phyloP scores from a whole-genome alignment of 1,284 basidiomycete genomes.

The Rhodotorula sp. region DNA sequence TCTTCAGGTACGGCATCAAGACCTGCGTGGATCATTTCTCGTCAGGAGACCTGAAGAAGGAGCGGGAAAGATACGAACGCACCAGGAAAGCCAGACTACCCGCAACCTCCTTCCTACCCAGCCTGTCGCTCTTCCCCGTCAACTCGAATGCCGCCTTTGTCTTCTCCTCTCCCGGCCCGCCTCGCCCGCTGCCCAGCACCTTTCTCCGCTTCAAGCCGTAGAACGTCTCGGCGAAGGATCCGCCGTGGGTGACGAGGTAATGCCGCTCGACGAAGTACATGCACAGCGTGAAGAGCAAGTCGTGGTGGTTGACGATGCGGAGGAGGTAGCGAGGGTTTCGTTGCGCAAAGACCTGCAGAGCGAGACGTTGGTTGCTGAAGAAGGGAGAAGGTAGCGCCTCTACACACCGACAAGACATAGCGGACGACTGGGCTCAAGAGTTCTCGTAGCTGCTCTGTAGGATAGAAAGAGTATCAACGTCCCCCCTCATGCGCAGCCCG shows the following conservation, averaged over 20 bases:
- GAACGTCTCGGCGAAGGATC: slow-evolving; percentile 89
- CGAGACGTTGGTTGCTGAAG: not conserved
- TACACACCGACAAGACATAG: slow-evolving; percentile 80
- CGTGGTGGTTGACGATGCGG: slow-evolving; percentile 87
- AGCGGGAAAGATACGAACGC: not conserved
- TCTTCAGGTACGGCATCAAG: slow-evolving; percentile 81
- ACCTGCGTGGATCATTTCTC: slow-evolving; percentile 60
- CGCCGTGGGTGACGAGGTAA: slow-evolving; percentile 76
- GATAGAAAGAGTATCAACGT: not conserved
- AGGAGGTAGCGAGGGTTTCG: slow-evolving; percentile 89
- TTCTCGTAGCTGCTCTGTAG: slow-evolving; percentile 79
- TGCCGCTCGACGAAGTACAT: slow-evolving; percentile 88
- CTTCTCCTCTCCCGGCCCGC: slow-evolving; percentile 55
- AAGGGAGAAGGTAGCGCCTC: not conserved
- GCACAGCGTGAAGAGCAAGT: slow-evolving; percentile 87
- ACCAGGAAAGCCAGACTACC: slow-evolving; percentile 40
- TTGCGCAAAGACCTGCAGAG: slow-evolving; percentile 82
- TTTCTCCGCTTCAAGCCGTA: slow-evolving; percentile 80
- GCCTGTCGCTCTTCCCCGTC: slow-evolving; percentile 61
- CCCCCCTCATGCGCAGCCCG: no score
- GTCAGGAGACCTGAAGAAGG: not conserved
- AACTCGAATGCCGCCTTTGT: slow-evolving; percentile 58
- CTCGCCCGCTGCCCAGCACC: slow-evolving; percentile 59
- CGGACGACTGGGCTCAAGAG: slow-evolving; percentile 91
- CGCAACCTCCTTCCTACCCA: slow-evolving; percentile 61